Conservation (phyloP, 441 rosid species). For the Erysimum cheiri region DNA sequence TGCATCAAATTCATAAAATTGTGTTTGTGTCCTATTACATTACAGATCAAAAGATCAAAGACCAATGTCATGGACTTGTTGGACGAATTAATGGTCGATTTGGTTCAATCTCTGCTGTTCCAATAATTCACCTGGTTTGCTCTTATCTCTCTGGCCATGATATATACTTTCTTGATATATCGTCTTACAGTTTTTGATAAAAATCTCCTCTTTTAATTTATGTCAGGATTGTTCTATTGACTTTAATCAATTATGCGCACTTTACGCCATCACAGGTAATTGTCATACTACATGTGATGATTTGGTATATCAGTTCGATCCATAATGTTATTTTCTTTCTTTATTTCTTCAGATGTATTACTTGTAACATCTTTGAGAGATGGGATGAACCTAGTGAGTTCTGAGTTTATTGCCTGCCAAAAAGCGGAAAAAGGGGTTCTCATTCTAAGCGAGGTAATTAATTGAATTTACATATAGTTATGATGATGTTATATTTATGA, state of each 20-base stretch:
- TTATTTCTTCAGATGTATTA: conserved; percentile 69
- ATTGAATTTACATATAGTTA: not conserved
- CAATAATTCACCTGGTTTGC: conserved; percentile 94
- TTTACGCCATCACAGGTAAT: conserved; percentile 94
- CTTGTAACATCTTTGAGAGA: conserved; percentile 97
- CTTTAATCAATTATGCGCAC: conserved; percentile 76
- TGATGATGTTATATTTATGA: not conserved
- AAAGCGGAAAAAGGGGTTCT: conserved; percentile 92
- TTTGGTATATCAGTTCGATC: too few relatives aligned
- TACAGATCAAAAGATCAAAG: conserved; percentile 93
- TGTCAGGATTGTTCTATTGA: conserved; percentile 88
- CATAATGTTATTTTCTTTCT: not conserved
- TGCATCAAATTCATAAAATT: conserved; percentile 7
- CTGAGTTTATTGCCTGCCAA: conserved; percentile 98
- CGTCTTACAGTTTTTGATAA: not conserved
- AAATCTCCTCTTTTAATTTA: conserved; percentile 16
- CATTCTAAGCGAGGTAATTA: conserved; percentile 92
- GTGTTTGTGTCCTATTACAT: conserved; percentile 1
- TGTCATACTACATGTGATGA: conserved; percentile 4
- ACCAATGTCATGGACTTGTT: conserved; percentile 97
- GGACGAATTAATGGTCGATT: conserved; percentile 98
- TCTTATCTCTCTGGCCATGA: conserved; percentile 18
- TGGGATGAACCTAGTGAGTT: conserved; percentile 99
- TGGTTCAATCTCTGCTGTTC: conserved; percentile 90
- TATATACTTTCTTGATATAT: not conserved